Base-by-base conservation (phyloP, 2,329 filamentous ascomycete species). In the Colletotrichum tamarilloi region DNA sequence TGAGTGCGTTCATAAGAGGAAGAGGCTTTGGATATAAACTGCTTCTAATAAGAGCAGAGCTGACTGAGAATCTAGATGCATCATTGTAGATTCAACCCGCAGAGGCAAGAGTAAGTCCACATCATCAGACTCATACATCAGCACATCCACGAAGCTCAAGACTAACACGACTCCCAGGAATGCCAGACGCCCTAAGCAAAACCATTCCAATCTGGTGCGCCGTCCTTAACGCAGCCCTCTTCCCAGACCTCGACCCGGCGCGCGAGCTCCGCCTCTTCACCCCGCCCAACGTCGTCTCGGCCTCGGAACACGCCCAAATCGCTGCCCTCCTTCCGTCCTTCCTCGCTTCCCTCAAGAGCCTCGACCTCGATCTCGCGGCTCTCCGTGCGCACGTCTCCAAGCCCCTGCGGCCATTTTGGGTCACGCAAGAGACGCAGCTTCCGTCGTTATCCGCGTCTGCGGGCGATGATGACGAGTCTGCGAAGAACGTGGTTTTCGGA, bases 141-240 rank as follows among this genome's bases (percentile, higher is more conserved):
- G 28, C 32, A 24, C 63, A 53, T 26, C 30, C 52, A 59, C 9
- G 19, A 1, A 35, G 5, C 22, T 22, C 11, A 9, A 4, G 12
- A 22, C 46, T n/a, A 19, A 16, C 53, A 30, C 26, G 7, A 19
- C 8, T 6, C 26, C 3, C n/a, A 93, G 92, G 90, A 77, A 97
- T 98, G 92, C 96, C 97, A 1, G 97, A 99, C 84, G 95, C 97
- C 19, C 88, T 99, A 22, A 95, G 93, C 77, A 98, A 98, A 82
- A 98, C 97, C 0, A 87, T 98, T 30, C 96, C 97, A 2, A 94
- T 98, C 75, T 99, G 97, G 97, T 95, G 94, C 82, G 91, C 92
- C 74, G 94, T 98, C 22, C 83, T 98, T 77, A 98, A 98, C 82
- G 87, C 89, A 59, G 86, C 91, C 3, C 85, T 98, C 5, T 97